These are phyloP conservation scores for Cryptococcus depauperatus DNA, from an alignment of 1,284 basidiomycete genomes.

Conservation along the genomic window DNA sequence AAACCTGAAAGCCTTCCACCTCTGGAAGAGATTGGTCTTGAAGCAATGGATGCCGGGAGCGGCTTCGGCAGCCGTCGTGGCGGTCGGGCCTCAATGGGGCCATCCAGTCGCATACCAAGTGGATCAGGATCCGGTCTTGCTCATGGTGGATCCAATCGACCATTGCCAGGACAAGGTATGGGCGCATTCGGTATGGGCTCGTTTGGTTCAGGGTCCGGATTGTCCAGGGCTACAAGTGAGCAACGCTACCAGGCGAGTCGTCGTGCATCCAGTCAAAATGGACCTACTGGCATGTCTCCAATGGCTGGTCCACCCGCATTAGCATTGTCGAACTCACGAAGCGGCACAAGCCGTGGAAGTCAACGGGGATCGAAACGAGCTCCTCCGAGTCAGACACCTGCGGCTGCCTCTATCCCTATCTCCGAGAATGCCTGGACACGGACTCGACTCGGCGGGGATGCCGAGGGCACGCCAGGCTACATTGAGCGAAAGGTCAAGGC, in stretches of 20 bases:
- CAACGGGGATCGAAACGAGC: conserved; percentile 35
- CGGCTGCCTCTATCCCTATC: conserved; percentile 60
- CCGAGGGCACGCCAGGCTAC: conserved; percentile 65
- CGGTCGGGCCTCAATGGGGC: conserved; percentile 48
- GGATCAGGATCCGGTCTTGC: conserved; percentile 34
- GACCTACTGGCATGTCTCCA: conserved; percentile 21
- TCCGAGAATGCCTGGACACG: conserved; percentile 75
- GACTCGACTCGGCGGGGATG: conserved; percentile 42
- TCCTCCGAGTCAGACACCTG: conserved; percentile 35
- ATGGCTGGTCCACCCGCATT: conserved; percentile 24
- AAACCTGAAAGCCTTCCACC: conserved; percentile 84
- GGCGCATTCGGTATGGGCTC: conserved; percentile 63
- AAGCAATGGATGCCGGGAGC: conserved; percentile 59
- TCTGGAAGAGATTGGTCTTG: conserved; percentile 84
- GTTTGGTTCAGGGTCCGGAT: conserved; percentile 52
- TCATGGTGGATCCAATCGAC: conserved; percentile 41
- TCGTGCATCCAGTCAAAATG: conserved; percentile 59
- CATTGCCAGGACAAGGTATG: conserved; percentile 41
- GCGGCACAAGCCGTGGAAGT: conserved; percentile 33
- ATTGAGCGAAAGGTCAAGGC: conserved; percentile 91
- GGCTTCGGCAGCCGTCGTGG: conserved; percentile 48
- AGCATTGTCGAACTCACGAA: conserved; percentile 22
- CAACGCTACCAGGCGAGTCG: conserved; percentile 55
- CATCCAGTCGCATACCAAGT: conserved; percentile 43
- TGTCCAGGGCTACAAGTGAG: conserved; percentile 54